Conservation (phyloP, 495 filamentous ascomycete species). For the Aspergillus conjunctus region DNA sequence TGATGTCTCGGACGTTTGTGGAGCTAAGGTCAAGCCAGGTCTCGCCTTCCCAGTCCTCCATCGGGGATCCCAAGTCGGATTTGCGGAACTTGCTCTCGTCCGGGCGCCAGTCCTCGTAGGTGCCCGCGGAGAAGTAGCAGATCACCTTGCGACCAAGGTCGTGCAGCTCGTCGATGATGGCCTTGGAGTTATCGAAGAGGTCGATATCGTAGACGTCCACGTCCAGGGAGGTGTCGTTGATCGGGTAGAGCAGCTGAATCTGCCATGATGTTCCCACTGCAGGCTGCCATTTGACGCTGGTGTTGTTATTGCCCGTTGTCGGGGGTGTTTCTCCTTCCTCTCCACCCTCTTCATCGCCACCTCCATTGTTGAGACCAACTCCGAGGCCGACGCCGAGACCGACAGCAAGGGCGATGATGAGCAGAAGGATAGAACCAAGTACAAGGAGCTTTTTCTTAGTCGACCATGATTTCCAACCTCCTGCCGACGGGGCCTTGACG, state of each 20-base stretch:
- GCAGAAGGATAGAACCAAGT: conserved; percentile 27
- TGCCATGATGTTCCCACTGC: conserved; percentile 55
- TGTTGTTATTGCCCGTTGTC: conserved; percentile 28
- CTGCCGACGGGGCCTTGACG: conserved; percentile 20
- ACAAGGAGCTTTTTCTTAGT: conserved; percentile 44
- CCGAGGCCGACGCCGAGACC: conserved; percentile 53
- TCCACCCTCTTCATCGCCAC: conserved; percentile 27
- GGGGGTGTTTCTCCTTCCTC: conserved; percentile 16
- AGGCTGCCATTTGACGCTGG: conserved; percentile 50
- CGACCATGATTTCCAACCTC: conserved; percentile 40
- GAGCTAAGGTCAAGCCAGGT: conserved; percentile 64
- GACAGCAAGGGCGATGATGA: conserved; percentile 49
- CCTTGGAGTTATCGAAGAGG: conserved; percentile 54
- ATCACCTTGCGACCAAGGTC: conserved; percentile 57
- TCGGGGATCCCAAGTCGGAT: conserved; percentile 52
- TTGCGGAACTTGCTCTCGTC: conserved; percentile 56
- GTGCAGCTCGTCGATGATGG: conserved; percentile 52
- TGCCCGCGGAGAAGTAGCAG: conserved; percentile 75
- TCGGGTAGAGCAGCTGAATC: conserved; percentile 49
- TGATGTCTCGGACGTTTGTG: conserved; percentile 59
- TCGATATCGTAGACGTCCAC: conserved; percentile 63
- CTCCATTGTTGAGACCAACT: conserved; percentile 52
- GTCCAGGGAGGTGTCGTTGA: conserved; percentile 48
- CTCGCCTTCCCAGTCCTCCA: conserved; percentile 68
- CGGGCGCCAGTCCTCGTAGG: conserved; percentile 59